Evolutionary conservation across 768 basidiomycete species (phyloP), one percentile per base, ranked within the genome.

Genomic region (Termitomyces sp.): DNA sequence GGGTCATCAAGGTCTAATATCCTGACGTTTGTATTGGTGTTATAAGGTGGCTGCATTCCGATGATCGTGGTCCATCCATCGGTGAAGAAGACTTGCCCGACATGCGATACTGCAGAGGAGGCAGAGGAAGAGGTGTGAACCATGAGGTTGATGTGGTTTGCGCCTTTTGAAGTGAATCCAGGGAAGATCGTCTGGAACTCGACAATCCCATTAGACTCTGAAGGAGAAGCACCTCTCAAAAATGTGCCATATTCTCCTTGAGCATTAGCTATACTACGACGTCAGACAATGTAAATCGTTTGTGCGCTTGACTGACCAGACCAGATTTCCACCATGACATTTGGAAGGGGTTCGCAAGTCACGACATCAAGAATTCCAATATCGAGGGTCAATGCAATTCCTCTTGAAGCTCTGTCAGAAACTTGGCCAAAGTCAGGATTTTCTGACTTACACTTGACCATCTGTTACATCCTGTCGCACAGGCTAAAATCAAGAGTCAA

Each of bases 31-130:
- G 64, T 70, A 58, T 73, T 74, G 49, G 65, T 54, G 50, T 59
- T 65, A 62, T 76, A 76, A 7, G 69, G 65, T 8, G 64, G 53
- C 15, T 65, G 65, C 51, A 60, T 65, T 56, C 65, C 60, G 22
- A 75, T 66, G 28, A 68, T 63, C 3, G 66, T 64, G 34, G 68
- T 73, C 72, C 71, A 73, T 20, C 57, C 59, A 47, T 76, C 75
- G 9, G 69, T 69, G 65, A 77, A 77, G 69, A 75, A 77, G 13
- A 76, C 60, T 51, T 72, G 73, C 7, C 76, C 76, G 44, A 68
- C 64, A 60, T 77, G 75, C 9, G 64, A 51, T 9, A 71, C 64
- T 1, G 55, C 49, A 5, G 69, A 69, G 18, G 67, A 64, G 26
- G 65, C 53, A 24, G 66, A 64, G n/a, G 70, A 66, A 33, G 65